Evolutionary conservation across 805 yeast species (phyloP), one percentile per base, ranked within the genome.

Genomic region (Pichia occidentalis): DNA sequence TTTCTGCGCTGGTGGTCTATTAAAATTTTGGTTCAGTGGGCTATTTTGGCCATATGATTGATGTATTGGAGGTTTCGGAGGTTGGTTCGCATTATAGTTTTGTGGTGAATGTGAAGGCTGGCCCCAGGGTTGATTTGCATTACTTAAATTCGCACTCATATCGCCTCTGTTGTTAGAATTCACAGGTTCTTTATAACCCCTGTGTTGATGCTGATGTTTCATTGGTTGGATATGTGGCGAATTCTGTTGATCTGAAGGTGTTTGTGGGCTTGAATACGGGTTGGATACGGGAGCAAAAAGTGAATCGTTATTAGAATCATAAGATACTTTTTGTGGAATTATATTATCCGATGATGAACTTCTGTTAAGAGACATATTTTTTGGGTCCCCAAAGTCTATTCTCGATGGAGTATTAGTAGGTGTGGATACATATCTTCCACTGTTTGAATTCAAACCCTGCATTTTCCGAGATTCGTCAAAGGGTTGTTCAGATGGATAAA

Each of bases 301-400:
- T 11, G 40, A 10, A 5, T 34, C 42, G 20, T 28, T n/a, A n/a
- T n/a, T 47, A 12, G 37, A 46, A 16, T 24, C 22, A 33, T 49
- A 44, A 5, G 44, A 30, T 24, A 41, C 49, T 28, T 48, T 44
- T 34, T 54, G 54, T 7, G 51, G 20, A 4, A 44, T 46, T 20
- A 54, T 51, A 36, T 53, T 51, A 37, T 53, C 46, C 7, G 50
- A 40, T 12, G 59, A 58, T 17, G 59, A 56, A 10, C 57, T 42
- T 32, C 37, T n/a, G 23, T 12, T 5, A 20, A 11, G 32, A 12
- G 12, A 11, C 20, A n/a, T 11, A 18, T 6, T 28, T 28, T n/a
- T n/a, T n/a, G n/a, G n/a, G n/a, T n/a, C n/a, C n/a, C n/a, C n/a
- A n/a, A n/a, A n/a, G n/a, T n/a, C n/a, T n/a, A n/a, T n/a, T n/a